Evolutionary conservation across 192 early-diverging fungal species (phyloP), one percentile per base, ranked within the genome.

Genomic region (Nowakowskiella sp.): DNA sequence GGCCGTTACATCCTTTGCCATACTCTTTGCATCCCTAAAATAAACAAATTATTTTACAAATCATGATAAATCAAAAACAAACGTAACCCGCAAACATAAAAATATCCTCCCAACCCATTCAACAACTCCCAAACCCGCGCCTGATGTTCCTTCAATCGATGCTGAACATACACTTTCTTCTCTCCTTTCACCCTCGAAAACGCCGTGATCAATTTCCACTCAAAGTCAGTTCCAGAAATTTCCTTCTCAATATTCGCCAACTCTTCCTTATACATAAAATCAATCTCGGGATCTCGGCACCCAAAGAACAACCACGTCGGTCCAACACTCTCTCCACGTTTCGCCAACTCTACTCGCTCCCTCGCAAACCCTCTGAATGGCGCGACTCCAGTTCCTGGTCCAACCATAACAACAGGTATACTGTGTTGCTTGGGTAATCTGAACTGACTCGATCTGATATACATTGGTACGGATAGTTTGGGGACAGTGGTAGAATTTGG

Each of bases 381-480:
- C 13, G 96, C 96, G 31, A 99, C 88, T 39, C 96, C 96, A 2
- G 96, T 99, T 42, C 96, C 96, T n/a, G 96, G 96, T 0, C 96
- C 96, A 28, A 99, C 72, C 96, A 99, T 99, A 28, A 99, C 80
- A 54, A 99, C 69, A 13, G 96, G 96, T 7, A 81, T 60, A 5
- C 72, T 54, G 34, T 74, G 62, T 57, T 92, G 85, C 23, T 77
- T 65, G n/a, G 96, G 96, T 44, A 99, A 74, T 39, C 88, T 85
- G 78, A 99, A 99, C 42, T 80, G 73, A 21, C 86, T 90, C 36
- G 85, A 79, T 49, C 96, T 84, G 51, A 99, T 86, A 64, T 90
- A 91, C 43, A 97, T 64, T 6, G 92, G 91, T 8, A 88, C 61
- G 61, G 82, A 74, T 42, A 85, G 53, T 16, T 36, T 51, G 2